Base-by-base conservation (phyloP, 352 stramenopile genomes). In the Phytophthora lateralis region DNA sequence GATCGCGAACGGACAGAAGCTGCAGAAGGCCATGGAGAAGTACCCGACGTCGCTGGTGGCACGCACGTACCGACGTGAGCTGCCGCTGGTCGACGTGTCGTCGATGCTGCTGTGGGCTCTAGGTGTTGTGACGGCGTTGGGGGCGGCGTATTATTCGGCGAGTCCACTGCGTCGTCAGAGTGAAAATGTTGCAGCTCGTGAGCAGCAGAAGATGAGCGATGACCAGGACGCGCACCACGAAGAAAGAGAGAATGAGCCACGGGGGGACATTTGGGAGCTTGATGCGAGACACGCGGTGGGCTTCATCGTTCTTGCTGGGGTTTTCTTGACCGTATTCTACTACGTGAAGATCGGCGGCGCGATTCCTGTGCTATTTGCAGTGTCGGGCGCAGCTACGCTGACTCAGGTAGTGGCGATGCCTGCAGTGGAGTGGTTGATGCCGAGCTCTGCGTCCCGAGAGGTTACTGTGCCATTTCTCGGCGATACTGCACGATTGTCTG, bases 271-370 rank as follows among this genome's bases (percentile, higher is more conserved):
- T n/a, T 87, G 71, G 71, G 79, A 91, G 45, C 64, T 93, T n/a
- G 80, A 90, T 26, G 57, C 71, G 17, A 66, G 66, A 54, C 77
- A 88, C 30, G 84, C 84, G 0, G 64, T 93, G 6, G 72, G 61
- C 5, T 93, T 93, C 51, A 90, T 93, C 29, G 50, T 73, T 26
- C 68, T 75, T 26, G 82, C 82, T 6, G 82, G 76, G 0, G 46
- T 78, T 4, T 88, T 90, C 52, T 68, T 93, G 46, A 87, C 76
- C 12, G 26, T 91, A 1, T 80, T 91, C 6, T 93, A 89, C 63
- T 93, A 81, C 44, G 66, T 91, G 18, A 89, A 90, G 35, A 63
- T 89, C 42, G 71, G 68, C 11, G 63, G 70, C 15, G 44, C 80
- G 2, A 78, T 93, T 42, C 83, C 84, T 3, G 73, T 93, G 26